Evolutionary conservation across 805 yeast genomes (phyloP).

Genomic region (Myxozyma geophila): DNA sequence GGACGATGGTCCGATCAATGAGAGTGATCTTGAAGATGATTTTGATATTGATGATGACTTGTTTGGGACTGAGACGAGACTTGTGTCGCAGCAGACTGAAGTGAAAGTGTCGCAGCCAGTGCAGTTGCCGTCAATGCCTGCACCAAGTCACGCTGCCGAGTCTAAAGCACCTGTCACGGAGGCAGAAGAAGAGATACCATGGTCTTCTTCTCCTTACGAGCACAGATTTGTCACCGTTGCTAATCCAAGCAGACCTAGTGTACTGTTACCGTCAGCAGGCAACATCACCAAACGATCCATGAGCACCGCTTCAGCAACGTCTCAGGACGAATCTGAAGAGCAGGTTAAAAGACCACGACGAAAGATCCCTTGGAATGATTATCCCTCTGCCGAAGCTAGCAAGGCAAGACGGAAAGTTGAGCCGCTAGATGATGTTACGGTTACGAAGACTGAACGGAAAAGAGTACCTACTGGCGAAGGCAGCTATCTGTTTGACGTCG

Average conservation of each 20-base stretch:
- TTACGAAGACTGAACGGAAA: neutral
- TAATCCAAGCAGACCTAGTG: conserved; percentile 1
- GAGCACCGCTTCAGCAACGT: neutral
- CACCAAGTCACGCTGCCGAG: neutral
- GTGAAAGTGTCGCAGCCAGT: neutral
- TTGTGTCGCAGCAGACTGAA: neutral
- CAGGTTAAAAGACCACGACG: neutral
- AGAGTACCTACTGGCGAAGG: conserved; percentile 7
- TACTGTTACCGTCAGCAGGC: neutral
- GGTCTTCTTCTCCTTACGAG: conserved; percentile 17
- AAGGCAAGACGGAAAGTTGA: neutral
- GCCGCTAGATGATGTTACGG: no score
- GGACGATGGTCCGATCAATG: conserved; percentile 10
- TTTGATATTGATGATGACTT: conserved; percentile 8
- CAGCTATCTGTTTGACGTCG: conserved; percentile 13
- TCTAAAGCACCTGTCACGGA: neutral
- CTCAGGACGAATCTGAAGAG: neutral
- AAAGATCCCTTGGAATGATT: conserved; percentile 11
- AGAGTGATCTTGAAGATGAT: conserved; percentile 15
- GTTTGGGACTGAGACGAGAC: neutral
- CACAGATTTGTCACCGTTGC: conserved; percentile 5
- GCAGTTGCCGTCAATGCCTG: neutral
- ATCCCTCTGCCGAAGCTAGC: neutral
- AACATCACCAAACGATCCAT: neutral
- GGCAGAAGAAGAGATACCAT: neutral